Base-by-base conservation (phyloP, 768 basidiomycete genomes). In the Psilocybe subaeruginosa region DNA sequence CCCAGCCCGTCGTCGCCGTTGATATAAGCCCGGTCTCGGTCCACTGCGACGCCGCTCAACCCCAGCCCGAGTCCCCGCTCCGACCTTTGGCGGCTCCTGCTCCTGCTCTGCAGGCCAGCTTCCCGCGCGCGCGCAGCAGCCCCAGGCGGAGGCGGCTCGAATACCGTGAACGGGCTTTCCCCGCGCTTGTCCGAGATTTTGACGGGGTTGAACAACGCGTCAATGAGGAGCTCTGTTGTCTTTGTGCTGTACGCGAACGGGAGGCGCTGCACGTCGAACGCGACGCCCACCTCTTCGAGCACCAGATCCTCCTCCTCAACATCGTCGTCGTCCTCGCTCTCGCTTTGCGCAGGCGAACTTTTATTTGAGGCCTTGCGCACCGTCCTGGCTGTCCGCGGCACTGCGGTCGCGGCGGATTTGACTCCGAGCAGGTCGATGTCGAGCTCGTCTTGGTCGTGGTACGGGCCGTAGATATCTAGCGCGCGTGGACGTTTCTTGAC, bases 121-220 rank as follows among this genome's bases (percentile, higher is more conserved):
- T 31, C 5, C 1, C 31, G 7, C 29, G 51, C 12, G 30, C 56
- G 53, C n/a, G 33, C 19, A 17, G 31, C 31, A 11, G n/a, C n/a
- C n/a, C 41, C 17, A 14, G 66, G 60, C 8, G 60, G 58, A 8
- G 64, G 58, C 0, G 77, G 73, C 4, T 76, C 71, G 54, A 75
- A 78, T 9, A 77, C 64, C 39, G 80, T 81, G 62, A 83, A 82
- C 14, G 81, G 82, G 43, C 72, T 75, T 60, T 79, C 76, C 37
- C 72, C 68, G 16, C 66, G 66, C 63, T 66, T 68, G 45, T 80
- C 77, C 1, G 75, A 76, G 8, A 83, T 83, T 1, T 78, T 81
- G 1, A 80, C 79, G 1, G 92, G 91, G 66, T 93, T 93, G 70
- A 93, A 93, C 27, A 93, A 71, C 4, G 89, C 86, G 58, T 93